These are phyloP conservation scores for Colletotrichum orchidophilum DNA, from an alignment of 2,329 filamentous ascomycete species.

Conservation along the genomic window DNA sequence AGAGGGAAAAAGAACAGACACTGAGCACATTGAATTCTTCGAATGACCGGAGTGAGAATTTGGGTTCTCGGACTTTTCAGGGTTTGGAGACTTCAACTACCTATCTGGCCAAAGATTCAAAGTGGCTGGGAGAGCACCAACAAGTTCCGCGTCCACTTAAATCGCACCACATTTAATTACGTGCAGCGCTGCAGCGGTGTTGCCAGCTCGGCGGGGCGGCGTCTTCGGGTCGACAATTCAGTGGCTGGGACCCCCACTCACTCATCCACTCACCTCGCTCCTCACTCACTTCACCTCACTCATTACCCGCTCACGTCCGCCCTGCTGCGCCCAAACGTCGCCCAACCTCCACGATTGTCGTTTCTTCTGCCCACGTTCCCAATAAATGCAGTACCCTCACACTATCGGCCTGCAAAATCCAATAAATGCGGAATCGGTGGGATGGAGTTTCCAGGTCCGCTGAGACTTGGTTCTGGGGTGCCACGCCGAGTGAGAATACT, in stretches of 20 bases:
- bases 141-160: constrained; percentile 6
- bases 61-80: not conserved
- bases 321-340: not conserved
- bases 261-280: too few relatives aligned
- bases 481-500: not conserved
- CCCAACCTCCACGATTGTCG: not conserved
- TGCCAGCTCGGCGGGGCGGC: not conserved
- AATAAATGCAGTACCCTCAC: not conserved
- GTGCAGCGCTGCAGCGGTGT: not conserved
- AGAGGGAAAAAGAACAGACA: not conserved
- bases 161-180: constrained; percentile 13
- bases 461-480: not conserved
- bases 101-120: not conserved
- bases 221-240: not conserved
- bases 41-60: not conserved
- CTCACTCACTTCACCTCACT: too few relatives aligned
- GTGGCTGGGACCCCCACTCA: constrained; percentile 19
- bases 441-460: not conserved
- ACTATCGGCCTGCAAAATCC: not conserved
- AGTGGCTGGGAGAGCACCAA: constrained; percentile 18
- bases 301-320: too few relatives aligned
- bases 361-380: not conserved
- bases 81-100: not conserved
- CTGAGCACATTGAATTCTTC: not conserved
- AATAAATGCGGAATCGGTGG: not conserved